phyloP scores from a whole-genome alignment of 345 rosid genomes.

The Lepidium aucheri region DNA sequence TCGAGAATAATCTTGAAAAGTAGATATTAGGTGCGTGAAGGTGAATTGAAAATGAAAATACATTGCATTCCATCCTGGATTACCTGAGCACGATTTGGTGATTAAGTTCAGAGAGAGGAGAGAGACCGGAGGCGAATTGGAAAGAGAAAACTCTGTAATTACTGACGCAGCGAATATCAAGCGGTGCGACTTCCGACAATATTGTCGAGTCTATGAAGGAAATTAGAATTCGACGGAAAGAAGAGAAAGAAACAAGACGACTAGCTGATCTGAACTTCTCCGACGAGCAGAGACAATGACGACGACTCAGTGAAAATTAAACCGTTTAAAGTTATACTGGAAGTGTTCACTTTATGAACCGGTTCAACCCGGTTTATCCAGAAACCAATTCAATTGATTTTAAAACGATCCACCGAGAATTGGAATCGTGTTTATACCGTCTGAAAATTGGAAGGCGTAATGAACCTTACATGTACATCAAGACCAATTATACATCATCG shows the following conservation, averaged over 20 bases:
- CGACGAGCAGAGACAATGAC: not conserved
- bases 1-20: not conserved
- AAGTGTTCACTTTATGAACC: not conserved
- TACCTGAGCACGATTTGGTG: conserved; percentile 2
- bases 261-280: not conserved
- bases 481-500: too few relatives aligned
- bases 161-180: not conserved
- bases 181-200: not conserved
- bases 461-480: too few relatives aligned
- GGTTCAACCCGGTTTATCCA: too few relatives aligned
- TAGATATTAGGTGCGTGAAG: not conserved
- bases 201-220: not conserved
- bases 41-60: not conserved
- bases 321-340: not conserved
- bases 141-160: not conserved
- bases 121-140: not conserved
- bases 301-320: not conserved
- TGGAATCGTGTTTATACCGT: too few relatives aligned
- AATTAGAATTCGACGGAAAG: not conserved
- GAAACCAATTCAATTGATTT: not conserved
- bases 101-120: not conserved
- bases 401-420: not conserved
- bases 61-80: not conserved
- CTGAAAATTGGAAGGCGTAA: too few relatives aligned
- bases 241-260: not conserved